Evolutionary conservation across 768 basidiomycete species (phyloP), one percentile per base, ranked within the genome.

Genomic region (Rhizopogon vulgaris): DNA sequence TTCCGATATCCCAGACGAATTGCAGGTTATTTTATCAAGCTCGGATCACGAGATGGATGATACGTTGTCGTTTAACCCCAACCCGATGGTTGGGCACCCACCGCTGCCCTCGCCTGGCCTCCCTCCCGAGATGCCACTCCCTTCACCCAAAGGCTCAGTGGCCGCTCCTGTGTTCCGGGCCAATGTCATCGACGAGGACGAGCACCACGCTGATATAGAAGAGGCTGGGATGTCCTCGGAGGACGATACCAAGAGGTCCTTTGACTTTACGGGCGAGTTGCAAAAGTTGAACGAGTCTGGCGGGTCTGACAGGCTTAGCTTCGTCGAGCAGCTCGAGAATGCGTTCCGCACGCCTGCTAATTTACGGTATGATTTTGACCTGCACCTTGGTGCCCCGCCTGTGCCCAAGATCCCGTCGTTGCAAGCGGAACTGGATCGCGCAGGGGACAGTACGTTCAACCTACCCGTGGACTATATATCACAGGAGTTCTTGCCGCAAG

Each of bases 251-350:
- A 88, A 84, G 70, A 85, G 78, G 59, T 86, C 83, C 1, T 92
- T 91, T 54, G 89, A 92, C 60, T 92, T 91, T 61, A 92, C 90
- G 0, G 86, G 84, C 37, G 90, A 90, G 64, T 66, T 91, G 48
- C 69, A 77, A 65, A 82, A 72, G 59, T 73, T 91, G 45, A 83
- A 85, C 49, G 83, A 87, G 58, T 83, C 81, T 6, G 84, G 85
- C 32, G 86, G 60, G 1, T 83, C 82, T 1, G 82, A 88, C 60
- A 71, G 87, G 9, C 72, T 66, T 11, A 90, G 88, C 66, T 92
- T 92, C 60, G 84, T 91, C 3, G 87, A 90, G 64, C 83, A 92
- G 66, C 69, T 90, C 22, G 89, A 90, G 70, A 83, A 74, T 48
- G 87, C 88, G 1, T 91, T 91, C 73, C 75, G 79, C 55, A 87